Evolutionary conservation across 129 eudicot species (phyloP).

Genomic region (Solidago caesia): DNA sequence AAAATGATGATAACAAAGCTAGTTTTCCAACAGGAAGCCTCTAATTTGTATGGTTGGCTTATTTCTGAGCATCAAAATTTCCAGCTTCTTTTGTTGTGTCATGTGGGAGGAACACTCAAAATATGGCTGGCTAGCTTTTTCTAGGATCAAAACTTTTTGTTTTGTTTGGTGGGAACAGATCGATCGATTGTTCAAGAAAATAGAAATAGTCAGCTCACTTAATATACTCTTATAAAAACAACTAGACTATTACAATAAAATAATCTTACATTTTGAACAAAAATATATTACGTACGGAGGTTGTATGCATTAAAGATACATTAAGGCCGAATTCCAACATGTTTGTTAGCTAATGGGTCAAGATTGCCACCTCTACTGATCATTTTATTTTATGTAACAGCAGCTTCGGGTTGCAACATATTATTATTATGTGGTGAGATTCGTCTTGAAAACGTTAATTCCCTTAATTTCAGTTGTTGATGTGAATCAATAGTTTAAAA

Average conservation of each 20-base stretch:
- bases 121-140: not conserved
- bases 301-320: too few species aligned
- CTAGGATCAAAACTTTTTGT: too few species aligned
- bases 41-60: slow-evolving; percentile 16
- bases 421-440: too few species aligned
- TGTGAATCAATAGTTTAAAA: not conserved
- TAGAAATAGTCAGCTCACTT: too few species aligned
- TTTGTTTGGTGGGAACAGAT: too few species aligned
- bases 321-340: not conserved
- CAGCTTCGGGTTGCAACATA: too few species aligned
- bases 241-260: not conserved
- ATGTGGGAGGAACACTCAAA: not conserved
- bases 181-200: too few species aligned
- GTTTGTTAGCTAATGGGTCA: not conserved
- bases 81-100: slow-evolving; percentile 22
- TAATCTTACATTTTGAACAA: not conserved
- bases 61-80: slow-evolving; percentile 14
- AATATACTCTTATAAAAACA: too few species aligned
- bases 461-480: not conserved
- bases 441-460: too few species aligned
- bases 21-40: slow-evolving; percentile 7
- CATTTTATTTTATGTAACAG: too few species aligned
- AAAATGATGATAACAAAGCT: slow-evolving; percentile 28
- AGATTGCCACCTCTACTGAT: too few species aligned
- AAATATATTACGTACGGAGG: not conserved